Conservation (phyloP, 1,284 basidiomycete species). For the Kalmanozyma brasiliensis region DNA sequence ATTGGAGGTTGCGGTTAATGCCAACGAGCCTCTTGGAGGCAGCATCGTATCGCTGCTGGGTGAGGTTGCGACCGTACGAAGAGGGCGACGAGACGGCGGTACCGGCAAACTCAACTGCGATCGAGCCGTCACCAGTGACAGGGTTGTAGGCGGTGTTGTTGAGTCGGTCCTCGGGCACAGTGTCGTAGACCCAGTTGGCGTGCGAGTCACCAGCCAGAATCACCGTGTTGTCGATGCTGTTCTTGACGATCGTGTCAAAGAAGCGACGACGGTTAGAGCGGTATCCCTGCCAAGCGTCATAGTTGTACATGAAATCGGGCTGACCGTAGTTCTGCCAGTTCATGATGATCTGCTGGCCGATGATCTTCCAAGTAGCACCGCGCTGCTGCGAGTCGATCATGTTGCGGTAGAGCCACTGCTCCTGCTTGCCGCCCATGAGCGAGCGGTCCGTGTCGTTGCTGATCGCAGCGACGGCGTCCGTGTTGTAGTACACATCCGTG, state of each 20-base stretch:
- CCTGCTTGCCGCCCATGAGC: slow-evolving; percentile 74
- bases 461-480: slow-evolving; percentile 57
- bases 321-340: slow-evolving; percentile 40
- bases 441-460: slow-evolving; percentile 52
- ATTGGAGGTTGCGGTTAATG: slow-evolving; percentile 74
- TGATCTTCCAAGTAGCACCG: slow-evolving; percentile 74
- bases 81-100: slow-evolving; percentile 75
- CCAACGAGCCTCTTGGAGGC: slow-evolving; percentile 68
- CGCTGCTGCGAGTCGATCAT: slow-evolving; percentile 70
- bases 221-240: slow-evolving; percentile 72
- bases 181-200: slow-evolving; percentile 69
- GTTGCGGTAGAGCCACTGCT: slow-evolving; percentile 74
- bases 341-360: slow-evolving; percentile 70
- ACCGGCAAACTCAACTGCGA: slow-evolving; percentile 76
- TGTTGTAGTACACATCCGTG: slow-evolving; percentile 76
- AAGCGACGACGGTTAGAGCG: slow-evolving; percentile 74
- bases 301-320: slow-evolving; percentile 71
- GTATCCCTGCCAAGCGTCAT: slow-evolving; percentile 77
- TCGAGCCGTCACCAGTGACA: slow-evolving; percentile 72
- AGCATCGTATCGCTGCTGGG: slow-evolving; percentile 70
- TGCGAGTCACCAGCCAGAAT: slow-evolving; percentile 76
- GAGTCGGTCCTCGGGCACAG: slow-evolving; percentile 43
- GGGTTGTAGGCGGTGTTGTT: slow-evolving; percentile 71
- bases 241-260: slow-evolving; percentile 72
- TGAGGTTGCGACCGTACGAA: slow-evolving; percentile 71